Evolutionary conservation across 2,329 filamentous ascomycete genomes (phyloP), one percentile per base, ranked within the genome.

Genomic region (Pyrenophora tritici-repentis): DNA sequence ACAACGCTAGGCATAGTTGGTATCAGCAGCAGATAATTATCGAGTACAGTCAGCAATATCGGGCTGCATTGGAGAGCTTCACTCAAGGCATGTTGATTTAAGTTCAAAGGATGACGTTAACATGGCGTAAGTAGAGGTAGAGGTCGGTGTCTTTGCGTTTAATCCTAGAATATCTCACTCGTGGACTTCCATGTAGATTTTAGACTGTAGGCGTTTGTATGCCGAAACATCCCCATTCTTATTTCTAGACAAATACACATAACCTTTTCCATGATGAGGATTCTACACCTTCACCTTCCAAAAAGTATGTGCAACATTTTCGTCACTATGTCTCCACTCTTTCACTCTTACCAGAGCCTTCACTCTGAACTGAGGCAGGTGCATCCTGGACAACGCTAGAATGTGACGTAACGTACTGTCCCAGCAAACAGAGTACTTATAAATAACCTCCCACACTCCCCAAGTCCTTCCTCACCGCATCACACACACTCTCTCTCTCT

Each of bases 1-100:
- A 97, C 73, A 72, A 72, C 49, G 68, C 71, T 10, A 57, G 71
- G 45, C 70, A 73, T 46, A 70, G 58, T 20, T 73, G 71, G 71
- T 73, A 72, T 46, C 67, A 72, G 44, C 66, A 70, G 54, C 70
- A 73, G 56, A 73, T 73, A 43, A 68, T 69, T n/a, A 70, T 72
- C 26, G 68, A 73, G 56, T 73, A 64, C 36, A 68, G 66, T 38
- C 68, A 71, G 55, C 57, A 53, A 45, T 73, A 63, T 45, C 58
- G 70, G 4, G 59, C 54, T 9, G 65, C 63, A 6, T 38, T 73
- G 20, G 58, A 61, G 10, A 52, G 53, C 1, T 71, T 65, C 29
- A 53, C 66, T 7, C 62, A 60, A 33, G 61, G 58, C 10, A 34
- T 64, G 33, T 42, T 64, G 39, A 61, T 48, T 37, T 55, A 31